Percentiles rank a stretch among this genome's conserved stretches.
phyloP scores from a whole-genome alignment of 2,329 filamentous ascomycete genomes.

The Venturia oleaginea region DNA sequence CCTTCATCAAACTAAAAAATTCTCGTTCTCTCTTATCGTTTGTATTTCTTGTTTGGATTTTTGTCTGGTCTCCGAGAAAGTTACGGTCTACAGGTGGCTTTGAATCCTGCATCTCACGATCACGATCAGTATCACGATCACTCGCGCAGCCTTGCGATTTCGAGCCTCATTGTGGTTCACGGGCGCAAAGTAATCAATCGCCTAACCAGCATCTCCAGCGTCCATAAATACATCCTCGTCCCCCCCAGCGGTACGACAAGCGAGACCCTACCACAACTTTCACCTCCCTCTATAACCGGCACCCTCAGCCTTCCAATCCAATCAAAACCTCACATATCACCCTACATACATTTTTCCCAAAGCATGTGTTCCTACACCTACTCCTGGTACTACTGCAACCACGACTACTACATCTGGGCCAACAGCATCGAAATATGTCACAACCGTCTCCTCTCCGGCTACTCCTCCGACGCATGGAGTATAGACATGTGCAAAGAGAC shows the following conservation, averaged over 20 bases:
- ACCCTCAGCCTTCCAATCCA: background rate
- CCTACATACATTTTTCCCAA: no score
- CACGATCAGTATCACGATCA: no score
- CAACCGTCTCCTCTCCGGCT: conserved; percentile 35
- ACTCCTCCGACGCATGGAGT: conserved; percentile 40
- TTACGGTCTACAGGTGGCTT: no score
- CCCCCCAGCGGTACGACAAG: no score
- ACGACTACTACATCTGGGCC: conserved; percentile 40
- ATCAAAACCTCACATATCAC: background rate
- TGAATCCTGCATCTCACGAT: no score
- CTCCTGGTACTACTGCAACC: conserved; percentile 39
- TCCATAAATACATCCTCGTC: background rate
- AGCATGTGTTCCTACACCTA: conserved; percentile 40
- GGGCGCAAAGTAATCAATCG: no score
- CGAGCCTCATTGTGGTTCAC: background rate
- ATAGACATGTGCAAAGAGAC: conserved; percentile 40
- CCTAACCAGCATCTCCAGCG: no score
- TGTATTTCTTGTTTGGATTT: no score
- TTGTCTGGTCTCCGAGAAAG: no score
- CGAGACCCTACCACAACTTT: no score
- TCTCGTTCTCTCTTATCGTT: no score
- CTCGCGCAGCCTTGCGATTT: background rate
- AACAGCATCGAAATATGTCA: conserved; percentile 38
- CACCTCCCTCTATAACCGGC: background rate
- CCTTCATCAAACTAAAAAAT: no score